Base-by-base conservation (phyloP, 2,329 filamentous ascomycete species). In the Tolypocladium guangdongense region DNA sequence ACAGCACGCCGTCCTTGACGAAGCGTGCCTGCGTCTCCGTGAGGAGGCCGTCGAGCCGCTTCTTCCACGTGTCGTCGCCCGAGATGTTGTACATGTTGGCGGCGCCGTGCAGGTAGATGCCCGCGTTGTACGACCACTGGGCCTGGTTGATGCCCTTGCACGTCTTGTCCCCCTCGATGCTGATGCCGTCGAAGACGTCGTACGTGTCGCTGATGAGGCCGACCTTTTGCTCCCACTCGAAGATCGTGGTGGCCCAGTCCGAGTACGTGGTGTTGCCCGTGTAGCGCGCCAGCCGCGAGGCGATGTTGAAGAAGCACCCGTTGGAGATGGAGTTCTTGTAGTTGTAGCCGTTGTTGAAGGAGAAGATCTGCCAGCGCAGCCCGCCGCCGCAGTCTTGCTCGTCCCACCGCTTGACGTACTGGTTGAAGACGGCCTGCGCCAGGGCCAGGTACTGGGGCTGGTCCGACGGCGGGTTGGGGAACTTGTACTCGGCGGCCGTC, bases 301-400 rank as follows among this genome's bases (percentile, higher is more conserved):
- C 83, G 27, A 86, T 65, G 65, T 86, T 84, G 71, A 86, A 86
- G 68, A 86, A 85, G 67, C 81, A 83, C 7, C 83, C 83, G 70
- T 86, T 86, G 48, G 81, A 81, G 59, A 86, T 84, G 24, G 78
- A 76, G 69, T 86, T 86, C 63, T 86, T 85, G 72, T 85, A 85
- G 67, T 80, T 74, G 69, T 74, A 84, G 50, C 88, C 88, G 54
- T 76, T 80, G 71, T 90, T 90, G 71, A 84, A 88, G 14, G 81
- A 76, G 71, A 86, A 91, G 56, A 95, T 87, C 71, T 95, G 90
- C 90, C 90, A 95, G 58, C 86, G 82, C 59, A 95, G 69, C 11
- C 90, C 90, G 50, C 90, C 90, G 48, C 71, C 74, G 67, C 90
- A 95, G 52, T 65, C 58, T 0, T 70, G 62, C 2, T 69, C 71